A percentile compares a stretch with the other conserved stretches of the same genome.
These are phyloP conservation scores for Schizothecium vesticola DNA, from an alignment of 495 filamentous ascomycete species.

Conservation along the genomic window DNA sequence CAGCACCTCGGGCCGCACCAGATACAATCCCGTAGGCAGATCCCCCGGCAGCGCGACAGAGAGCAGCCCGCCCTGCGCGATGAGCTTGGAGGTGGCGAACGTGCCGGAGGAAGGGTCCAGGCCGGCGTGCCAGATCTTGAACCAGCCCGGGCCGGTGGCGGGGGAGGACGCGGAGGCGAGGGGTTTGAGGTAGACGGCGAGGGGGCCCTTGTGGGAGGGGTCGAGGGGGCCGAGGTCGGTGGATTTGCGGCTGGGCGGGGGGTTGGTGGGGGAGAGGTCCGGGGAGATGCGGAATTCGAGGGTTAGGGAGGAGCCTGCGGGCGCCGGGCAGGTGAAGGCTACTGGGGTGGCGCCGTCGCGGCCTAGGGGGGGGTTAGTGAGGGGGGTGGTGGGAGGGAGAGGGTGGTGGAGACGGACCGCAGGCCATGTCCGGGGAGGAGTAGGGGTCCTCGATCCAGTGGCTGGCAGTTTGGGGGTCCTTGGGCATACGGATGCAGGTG, in stretches of 20 bases:
- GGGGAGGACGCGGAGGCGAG: conserved; percentile 42
- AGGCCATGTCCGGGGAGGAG: conserved; percentile 59
- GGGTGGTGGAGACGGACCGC: conserved; percentile 44
- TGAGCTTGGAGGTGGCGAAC: conserved; percentile 67
- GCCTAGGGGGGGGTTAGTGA: conserved; percentile 36
- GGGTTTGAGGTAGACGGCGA: conserved; percentile 67
- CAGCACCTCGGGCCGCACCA: conserved; percentile 62
- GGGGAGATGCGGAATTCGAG: conserved; percentile 60
- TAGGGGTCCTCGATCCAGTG: conserved; percentile 48
- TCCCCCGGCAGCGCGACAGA: conserved; percentile 53
- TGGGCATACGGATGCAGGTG: conserved; percentile 63
- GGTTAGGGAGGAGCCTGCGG: conserved; percentile 50
- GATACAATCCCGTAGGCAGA: conserved; percentile 60
- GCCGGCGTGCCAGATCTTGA: conserved; percentile 70
- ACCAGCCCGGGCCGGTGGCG: conserved; percentile 62
- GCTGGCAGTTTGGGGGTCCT: conserved; percentile 42
- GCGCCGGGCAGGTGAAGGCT: conserved; percentile 51
- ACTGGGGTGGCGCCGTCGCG: conserved; percentile 52
- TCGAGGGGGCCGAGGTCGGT: conserved; percentile 52
- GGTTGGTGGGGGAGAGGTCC: conserved; percentile 27
- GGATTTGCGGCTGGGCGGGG: conserved; percentile 13
- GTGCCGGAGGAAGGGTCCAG: conserved; percentile 46
- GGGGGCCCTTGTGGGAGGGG: conserved; percentile 61
- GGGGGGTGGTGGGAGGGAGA: not conserved
- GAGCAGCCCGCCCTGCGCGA: conserved; percentile 58